A percentile compares a stretch with the other conserved stretches of the same genome.
These are phyloP conservation scores for Citeromyces matritensis DNA, from an alignment of 805 yeast species.

Conservation along the genomic window DNA sequence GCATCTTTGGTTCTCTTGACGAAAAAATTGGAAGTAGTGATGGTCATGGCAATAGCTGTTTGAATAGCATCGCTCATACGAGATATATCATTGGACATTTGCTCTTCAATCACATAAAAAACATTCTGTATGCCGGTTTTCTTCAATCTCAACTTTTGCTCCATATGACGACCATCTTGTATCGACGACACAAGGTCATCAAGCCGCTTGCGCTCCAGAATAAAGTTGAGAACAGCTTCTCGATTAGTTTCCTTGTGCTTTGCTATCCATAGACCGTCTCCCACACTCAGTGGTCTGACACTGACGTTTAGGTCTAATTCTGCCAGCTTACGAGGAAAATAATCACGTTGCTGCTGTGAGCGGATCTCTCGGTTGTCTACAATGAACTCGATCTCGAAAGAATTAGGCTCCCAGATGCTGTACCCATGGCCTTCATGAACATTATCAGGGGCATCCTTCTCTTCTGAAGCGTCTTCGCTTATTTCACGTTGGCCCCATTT, in stretches of 20 bases:
- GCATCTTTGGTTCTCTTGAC: slow-evolving; percentile 54
- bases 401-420: slow-evolving; percentile 45
- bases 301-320: slow-evolving; percentile 33
- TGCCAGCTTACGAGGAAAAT: slow-evolving; percentile 40
- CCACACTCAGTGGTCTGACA: slow-evolving; percentile 51
- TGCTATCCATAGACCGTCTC: slow-evolving; percentile 89
- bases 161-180: slow-evolving; percentile 76
- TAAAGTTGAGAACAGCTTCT: slow-evolving; percentile 61
- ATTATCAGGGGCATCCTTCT: not conserved
- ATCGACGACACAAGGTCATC: slow-evolving; percentile 79
- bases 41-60: slow-evolving; percentile 60
- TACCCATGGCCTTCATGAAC: slow-evolving; percentile 11
- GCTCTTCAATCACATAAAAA: slow-evolving; percentile 73
- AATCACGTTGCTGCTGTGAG: slow-evolving; percentile 53
- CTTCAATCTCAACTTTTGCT: slow-evolving; percentile 68
- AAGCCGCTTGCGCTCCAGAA: slow-evolving; percentile 81
- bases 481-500: not conserved
- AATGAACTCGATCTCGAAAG: slow-evolving; percentile 43
- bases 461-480: not conserved
- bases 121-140: slow-evolving; percentile 54
- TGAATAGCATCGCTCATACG: slow-evolving; percentile 50
- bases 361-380: slow-evolving; percentile 78
- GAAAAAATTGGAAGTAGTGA: slow-evolving; percentile 52
- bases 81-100: slow-evolving; percentile 25
- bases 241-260: slow-evolving; percentile 37